Conservation (phyloP, 139 green algal genomes). For the Haematococcus sp. region DNA sequence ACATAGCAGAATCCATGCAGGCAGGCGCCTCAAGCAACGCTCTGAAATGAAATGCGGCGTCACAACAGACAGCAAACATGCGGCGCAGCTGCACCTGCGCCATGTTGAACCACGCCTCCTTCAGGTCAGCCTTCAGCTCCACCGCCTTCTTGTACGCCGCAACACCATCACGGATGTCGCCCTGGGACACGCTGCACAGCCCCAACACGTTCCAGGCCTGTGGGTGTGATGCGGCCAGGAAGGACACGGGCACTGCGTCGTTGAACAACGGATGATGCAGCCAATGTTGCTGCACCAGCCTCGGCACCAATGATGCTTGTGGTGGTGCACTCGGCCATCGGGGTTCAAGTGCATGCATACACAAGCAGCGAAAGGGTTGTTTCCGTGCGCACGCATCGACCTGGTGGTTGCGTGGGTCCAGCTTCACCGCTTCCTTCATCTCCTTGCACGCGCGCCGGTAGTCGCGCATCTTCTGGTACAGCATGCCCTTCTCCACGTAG, state of each 20-base stretch:
- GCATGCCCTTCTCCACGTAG: slow-evolving; percentile 59
- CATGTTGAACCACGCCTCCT: slow-evolving; percentile 78
- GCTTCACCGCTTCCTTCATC: slow-evolving; percentile 45
- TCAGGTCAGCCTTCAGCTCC: slow-evolving; percentile 47
- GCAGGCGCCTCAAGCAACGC: too few relatives aligned
- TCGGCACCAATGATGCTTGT: too few relatives aligned
- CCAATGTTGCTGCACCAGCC: too few relatives aligned
- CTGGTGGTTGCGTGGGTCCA: slow-evolving; percentile 46
- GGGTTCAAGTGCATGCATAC: neutral
- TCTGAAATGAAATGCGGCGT: too few relatives aligned
- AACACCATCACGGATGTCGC: slow-evolving; percentile 70
- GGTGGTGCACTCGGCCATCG: neutral
- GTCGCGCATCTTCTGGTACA: slow-evolving; percentile 71
- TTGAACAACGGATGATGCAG: neutral
- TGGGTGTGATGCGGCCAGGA: too few relatives aligned
- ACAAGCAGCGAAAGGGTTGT: neutral
- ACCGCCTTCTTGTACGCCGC: slow-evolving; percentile 63
- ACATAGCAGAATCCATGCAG: neutral
- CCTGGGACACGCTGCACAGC: slow-evolving; percentile 55
- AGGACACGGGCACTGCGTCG: too few relatives aligned
- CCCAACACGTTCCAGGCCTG: slow-evolving; percentile 68
- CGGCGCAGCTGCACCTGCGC: slow-evolving; percentile 65
- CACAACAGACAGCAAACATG: too few relatives aligned
- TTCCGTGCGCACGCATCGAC: slow-evolving; percentile 11
- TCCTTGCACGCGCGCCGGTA: slow-evolving; percentile 49